Percentiles rank a stretch among this genome's conserved stretches.
phyloP scores from a whole-genome alignment of 352 stramenopile genomes.

The Aphanomyces invadans region DNA sequence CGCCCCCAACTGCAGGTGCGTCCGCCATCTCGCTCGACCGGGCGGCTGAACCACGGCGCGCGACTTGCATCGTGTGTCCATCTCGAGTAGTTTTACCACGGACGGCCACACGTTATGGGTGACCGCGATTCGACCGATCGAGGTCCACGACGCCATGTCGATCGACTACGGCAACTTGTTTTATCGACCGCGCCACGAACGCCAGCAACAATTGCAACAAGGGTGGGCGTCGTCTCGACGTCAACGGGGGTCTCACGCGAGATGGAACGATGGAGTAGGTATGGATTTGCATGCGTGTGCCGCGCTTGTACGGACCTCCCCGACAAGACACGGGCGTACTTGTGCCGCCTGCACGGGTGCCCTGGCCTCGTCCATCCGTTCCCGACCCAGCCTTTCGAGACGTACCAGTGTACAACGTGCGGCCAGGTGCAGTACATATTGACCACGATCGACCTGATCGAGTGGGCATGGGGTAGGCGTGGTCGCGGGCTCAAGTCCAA shows the following conservation, averaged over 20 bases:
- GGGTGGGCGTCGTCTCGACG: no score
- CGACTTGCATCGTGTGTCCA: background rate
- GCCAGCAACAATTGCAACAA: constrained; percentile 46
- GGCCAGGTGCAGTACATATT: background rate
- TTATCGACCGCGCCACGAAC: constrained; percentile 60
- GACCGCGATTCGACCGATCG: constrained; percentile 60
- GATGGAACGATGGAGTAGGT: background rate
- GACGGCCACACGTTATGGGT: constrained; percentile 61
- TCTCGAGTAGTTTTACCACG: constrained; percentile 45
- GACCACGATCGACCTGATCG: constrained; percentile 42
- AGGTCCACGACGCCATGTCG: constrained; percentile 48
- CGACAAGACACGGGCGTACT: constrained; percentile 48
- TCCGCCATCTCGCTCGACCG: no score
- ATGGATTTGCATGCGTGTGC: constrained; percentile 55
- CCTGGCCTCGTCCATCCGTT: background rate
- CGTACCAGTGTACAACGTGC: background rate
- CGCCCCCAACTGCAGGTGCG: constrained; percentile 47
- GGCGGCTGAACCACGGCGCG: background rate
- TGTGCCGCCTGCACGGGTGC: constrained; percentile 29
- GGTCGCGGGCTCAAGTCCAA: constrained; percentile 31
- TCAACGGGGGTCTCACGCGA: no score
- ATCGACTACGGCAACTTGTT: constrained; percentile 83
- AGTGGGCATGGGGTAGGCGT: constrained; percentile 33
- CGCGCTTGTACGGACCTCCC: constrained; percentile 42
- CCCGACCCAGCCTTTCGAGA: background rate